Evolutionary conservation across 2,329 filamentous ascomycete species (phyloP).

Genomic region (Penicillium sp.): DNA sequence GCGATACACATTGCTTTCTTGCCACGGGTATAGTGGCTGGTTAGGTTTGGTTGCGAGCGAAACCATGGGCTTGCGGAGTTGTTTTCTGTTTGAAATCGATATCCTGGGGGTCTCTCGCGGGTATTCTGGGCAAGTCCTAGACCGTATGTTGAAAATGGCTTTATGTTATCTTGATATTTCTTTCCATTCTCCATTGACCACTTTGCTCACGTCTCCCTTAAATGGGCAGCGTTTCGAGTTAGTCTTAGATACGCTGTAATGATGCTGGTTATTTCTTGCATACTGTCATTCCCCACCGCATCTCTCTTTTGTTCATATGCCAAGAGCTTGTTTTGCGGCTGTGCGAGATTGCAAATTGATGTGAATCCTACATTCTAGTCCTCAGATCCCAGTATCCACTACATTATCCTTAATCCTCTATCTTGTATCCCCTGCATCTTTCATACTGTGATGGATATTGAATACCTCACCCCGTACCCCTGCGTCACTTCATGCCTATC

Average conservation of each 20-base stretch:
- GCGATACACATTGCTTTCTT: conserved; percentile 31
- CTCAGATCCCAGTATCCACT: neutral
- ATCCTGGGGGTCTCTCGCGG: conserved; percentile 31
- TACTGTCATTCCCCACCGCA: conserved; percentile 15
- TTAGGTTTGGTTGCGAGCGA: conserved; percentile 30
- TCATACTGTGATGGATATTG: neutral
- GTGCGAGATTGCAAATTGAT: conserved; percentile 11
- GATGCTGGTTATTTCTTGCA: conserved; percentile 11
- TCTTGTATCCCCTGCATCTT: neutral
- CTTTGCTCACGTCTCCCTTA: conserved; percentile 26
- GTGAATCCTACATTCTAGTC: neutral
- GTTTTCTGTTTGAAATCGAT: conserved; percentile 29
- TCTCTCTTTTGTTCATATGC: conserved; percentile 14
- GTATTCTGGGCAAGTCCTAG: conserved; percentile 27
- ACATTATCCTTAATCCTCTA: too few species aligned
- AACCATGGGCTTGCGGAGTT: conserved; percentile 42
- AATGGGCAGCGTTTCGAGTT: conserved; percentile 10
- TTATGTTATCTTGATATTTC: conserved; percentile 17
- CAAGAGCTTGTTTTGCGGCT: conserved; percentile 3
- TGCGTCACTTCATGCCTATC: neutral
- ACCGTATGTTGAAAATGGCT: conserved; percentile 31
- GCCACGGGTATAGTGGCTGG: conserved; percentile 30
- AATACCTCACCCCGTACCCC: neutral
- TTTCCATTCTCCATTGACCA: conserved; percentile 20
- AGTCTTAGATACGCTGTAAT: conserved; percentile 15